Conservation (phyloP, 176 grass and related monocot species). For the Pharus latifolius region DNA sequence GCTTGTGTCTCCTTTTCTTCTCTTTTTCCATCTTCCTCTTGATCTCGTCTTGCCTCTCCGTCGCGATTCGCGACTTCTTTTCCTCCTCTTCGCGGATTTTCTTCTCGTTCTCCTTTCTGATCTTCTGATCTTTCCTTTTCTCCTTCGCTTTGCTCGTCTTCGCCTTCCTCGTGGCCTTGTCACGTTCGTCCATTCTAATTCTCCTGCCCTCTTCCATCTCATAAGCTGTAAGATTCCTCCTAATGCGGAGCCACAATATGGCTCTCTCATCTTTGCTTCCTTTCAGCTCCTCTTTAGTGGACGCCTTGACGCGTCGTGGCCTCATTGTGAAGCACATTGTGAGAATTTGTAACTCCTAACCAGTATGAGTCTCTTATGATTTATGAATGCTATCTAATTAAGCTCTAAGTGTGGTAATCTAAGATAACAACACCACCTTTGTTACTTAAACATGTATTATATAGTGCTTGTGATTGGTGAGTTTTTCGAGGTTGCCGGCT, state of each 20-base stretch:
- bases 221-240: conserved; percentile 1
- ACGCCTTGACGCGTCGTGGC: neutral
- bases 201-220: conserved; percentile 26
- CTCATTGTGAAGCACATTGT: conserved; percentile 1
- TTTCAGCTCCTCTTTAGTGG: neutral
- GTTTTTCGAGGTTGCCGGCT: neutral
- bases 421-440: neutral
- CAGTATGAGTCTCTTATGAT: no score
- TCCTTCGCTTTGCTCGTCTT: neutral
- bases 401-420: neutral
- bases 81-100: neutral
- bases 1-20: conserved; percentile 1
- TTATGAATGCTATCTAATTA: neutral
- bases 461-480: neutral
- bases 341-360: neutral
- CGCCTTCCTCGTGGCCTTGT: neutral
- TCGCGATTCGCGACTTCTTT: neutral
- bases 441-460: neutral
- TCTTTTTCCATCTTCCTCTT: neutral
- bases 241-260: neutral
- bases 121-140: neutral
- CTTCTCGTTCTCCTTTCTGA: neutral
- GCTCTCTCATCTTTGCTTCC: neutral
- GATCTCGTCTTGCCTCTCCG: neutral
- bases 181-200: neutral